Conservation (phyloP, 805 yeast species). For the Metschnikowia arizonensis region DNA sequence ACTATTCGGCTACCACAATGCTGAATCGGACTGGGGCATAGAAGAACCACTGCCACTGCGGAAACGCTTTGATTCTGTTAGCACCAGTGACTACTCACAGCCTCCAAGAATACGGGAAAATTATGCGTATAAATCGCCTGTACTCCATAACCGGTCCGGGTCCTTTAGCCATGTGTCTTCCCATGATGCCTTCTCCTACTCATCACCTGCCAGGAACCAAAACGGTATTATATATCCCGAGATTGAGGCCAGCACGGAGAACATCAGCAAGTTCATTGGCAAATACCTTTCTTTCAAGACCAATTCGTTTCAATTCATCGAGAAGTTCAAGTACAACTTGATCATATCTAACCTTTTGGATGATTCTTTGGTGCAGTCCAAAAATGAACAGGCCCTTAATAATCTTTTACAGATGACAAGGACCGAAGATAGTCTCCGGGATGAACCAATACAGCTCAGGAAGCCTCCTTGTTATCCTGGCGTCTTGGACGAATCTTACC, state of each 20-base stretch:
- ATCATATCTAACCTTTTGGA: conserved; percentile 37
- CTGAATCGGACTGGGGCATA: conserved; percentile 24
- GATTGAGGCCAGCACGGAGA: conserved; percentile 13
- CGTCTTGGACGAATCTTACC: conserved; percentile 23
- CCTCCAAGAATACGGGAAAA: conserved; percentile 10
- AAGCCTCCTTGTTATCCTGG: not conserved
- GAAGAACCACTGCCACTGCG: conserved; percentile 15
- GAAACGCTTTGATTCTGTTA: conserved; percentile 14
- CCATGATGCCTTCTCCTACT: not conserved
- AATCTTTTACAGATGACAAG: conserved; percentile 12
- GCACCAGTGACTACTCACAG: conserved; percentile 20
- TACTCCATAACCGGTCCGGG: conserved; percentile 1
- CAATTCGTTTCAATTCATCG: conserved; percentile 28
- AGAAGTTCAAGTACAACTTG: conserved; percentile 39
- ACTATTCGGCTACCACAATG: conserved; percentile 13
- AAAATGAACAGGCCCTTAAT: conserved; percentile 34
- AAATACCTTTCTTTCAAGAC: conserved; percentile 24
- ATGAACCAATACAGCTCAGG: conserved; percentile 1
- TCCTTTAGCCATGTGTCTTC: conserved; percentile 8
- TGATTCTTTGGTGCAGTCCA: conserved; percentile 40
- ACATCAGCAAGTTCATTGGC: conserved; percentile 21
- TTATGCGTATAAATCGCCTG: not conserved
- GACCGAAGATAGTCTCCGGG: conserved; percentile 2
- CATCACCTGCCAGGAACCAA: not conserved
- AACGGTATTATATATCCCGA: not conserved